phyloP scores from a whole-genome alignment of 768 basidiomycete species.

The Macrolepiota fuliginosa region DNA sequence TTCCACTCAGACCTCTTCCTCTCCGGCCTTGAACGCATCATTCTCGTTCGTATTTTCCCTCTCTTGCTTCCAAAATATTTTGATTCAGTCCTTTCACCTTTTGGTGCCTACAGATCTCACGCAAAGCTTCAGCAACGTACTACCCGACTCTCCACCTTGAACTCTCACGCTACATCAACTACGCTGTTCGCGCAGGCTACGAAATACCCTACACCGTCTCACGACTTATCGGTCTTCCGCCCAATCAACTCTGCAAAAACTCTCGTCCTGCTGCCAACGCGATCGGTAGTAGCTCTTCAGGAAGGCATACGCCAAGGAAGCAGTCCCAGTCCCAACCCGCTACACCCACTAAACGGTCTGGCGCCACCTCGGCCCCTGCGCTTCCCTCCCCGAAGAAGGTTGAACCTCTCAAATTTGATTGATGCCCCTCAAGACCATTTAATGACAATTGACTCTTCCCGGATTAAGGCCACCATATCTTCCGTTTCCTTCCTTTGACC shows the following conservation, averaged over 20 bases:
- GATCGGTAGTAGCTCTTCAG: conserved; percentile 14
- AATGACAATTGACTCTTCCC: background rate
- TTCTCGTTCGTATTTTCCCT: conserved; percentile 57
- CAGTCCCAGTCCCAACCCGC: conserved; percentile 13
- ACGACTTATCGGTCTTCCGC: conserved; percentile 78
- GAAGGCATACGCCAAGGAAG: conserved; percentile 23
- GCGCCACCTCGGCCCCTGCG: conserved; percentile 21
- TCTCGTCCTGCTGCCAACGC: conserved; percentile 12
- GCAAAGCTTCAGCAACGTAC: conserved; percentile 92
- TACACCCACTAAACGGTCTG: conserved; percentile 24
- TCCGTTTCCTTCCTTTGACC: background rate
- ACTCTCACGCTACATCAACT: conserved; percentile 80
- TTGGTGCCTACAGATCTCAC: conserved; percentile 64
- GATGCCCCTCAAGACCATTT: conserved; percentile 10
- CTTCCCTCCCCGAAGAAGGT: conserved; percentile 37
- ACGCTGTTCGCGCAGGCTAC: conserved; percentile 62
- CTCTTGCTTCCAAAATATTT: background rate
- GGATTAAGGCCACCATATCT: background rate
- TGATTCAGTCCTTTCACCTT: background rate
- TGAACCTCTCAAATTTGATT: conserved; percentile 27
- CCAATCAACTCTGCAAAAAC: conserved; percentile 54
- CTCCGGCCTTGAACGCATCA: conserved; percentile 87
- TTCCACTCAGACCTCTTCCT: conserved; percentile 88
- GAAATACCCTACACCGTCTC: conserved; percentile 82
- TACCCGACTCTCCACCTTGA: conserved; percentile 96